These are phyloP conservation scores for Pseudoneurospora amorphoporcata DNA, from an alignment of 495 filamentous ascomycete species.

Conservation along the genomic window DNA sequence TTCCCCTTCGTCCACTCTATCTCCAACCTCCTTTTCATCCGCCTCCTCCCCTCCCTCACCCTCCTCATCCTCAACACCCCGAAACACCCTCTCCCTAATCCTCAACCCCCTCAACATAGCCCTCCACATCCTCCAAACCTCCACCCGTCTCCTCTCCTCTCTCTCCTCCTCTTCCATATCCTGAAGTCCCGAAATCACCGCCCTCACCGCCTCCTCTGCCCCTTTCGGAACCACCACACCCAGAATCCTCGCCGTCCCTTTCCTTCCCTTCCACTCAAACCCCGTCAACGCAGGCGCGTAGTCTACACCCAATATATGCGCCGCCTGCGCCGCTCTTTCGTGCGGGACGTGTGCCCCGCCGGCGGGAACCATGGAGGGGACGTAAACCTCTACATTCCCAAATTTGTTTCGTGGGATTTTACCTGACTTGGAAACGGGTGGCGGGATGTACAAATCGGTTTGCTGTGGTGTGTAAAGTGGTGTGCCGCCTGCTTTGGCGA, in stretches of 20 bases:
- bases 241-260: conserved; percentile 66
- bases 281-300: conserved; percentile 84
- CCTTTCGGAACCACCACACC: conserved; percentile 69
- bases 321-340: conserved; percentile 58
- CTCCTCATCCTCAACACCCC: conserved; percentile 33
- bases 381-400: conserved; percentile 85
- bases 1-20: conserved; percentile 7
- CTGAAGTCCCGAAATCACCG: conserved; percentile 52
- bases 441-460: conserved; percentile 64
- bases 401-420: conserved; percentile 75
- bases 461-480: conserved; percentile 67
- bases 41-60: conserved; percentile 24
- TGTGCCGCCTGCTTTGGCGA: conserved; percentile 21
- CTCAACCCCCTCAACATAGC: conserved; percentile 63
- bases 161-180: conserved; percentile 50
- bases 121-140: conserved; percentile 64
- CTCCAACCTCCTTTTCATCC: conserved; percentile 4
- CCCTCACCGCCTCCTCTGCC: conserved; percentile 58
- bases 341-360: conserved; percentile 61
- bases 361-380: conserved; percentile 80
- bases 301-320: conserved; percentile 69
- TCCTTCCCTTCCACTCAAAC: conserved; percentile 73
- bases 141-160: conserved; percentile 41
- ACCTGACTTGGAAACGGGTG: conserved; percentile 58
- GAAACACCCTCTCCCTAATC: conserved; percentile 65